A percentile compares a stretch with the other conserved stretches of the same genome.
Evolutionary conservation across 1,139 yeast genomes (phyloP).

Genomic region (Geotrichum carabidarum): DNA sequence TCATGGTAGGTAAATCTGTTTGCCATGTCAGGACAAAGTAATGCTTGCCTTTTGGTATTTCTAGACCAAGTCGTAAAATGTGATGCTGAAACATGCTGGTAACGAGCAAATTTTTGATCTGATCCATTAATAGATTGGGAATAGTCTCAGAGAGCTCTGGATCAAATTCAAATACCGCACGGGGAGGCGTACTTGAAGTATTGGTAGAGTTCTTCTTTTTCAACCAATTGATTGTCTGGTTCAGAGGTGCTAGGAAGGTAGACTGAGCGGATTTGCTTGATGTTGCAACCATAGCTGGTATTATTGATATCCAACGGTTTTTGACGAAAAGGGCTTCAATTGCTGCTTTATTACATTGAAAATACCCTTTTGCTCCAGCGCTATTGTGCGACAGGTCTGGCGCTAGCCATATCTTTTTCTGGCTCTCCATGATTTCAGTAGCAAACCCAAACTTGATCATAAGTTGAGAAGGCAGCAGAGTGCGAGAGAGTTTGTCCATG

Average conservation of each 20-base stretch:
- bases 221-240: neutral
- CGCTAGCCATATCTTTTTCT: neutral
- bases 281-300: neutral
- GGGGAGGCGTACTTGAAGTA: neutral
- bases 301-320: conserved; percentile 1
- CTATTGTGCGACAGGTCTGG: neutral
- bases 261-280: conserved; percentile 1
- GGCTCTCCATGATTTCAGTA: neutral
- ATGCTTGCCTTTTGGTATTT: conserved; percentile 1
- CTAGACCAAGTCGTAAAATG: conserved; percentile 8
- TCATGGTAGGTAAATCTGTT: neutral
- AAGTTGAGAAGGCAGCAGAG: conserved; percentile 30
- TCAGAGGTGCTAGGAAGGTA: conserved; percentile 4
- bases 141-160: neutral
- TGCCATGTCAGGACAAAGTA: conserved; percentile 12
- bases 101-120: neutral
- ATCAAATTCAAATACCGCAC: neutral
- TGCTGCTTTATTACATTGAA: neutral
- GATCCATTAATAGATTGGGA: neutral
- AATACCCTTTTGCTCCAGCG: conserved; percentile 6
- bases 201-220: neutral
- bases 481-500: conserved; percentile 28
- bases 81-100: conserved; percentile 1
- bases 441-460: conserved; percentile 29
- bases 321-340: neutral